Base-by-base conservation (phyloP, 164 flowering plant species). In the grape (Vitis vinifera) region DNA sequence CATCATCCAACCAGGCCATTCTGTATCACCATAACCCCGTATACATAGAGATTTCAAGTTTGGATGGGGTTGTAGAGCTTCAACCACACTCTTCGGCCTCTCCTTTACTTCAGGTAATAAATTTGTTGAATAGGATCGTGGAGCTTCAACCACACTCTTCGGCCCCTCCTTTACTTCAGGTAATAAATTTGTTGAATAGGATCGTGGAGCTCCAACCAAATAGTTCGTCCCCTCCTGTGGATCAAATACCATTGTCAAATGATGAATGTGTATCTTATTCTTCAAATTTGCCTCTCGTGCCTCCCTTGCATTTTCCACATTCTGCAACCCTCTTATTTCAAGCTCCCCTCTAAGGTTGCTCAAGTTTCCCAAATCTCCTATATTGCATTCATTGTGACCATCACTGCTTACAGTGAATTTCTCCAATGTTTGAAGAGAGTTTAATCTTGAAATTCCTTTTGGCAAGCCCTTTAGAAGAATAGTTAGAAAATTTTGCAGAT, bases 11-110 rank as follows among this genome's bases (percentile, higher is more conserved):
- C 15, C 8, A 78, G 78, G 0, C 44, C 62, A 27, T 2, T 55
- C 0, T 16, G 62, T 10, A 3, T 65, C 60, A 4, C 67, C 37
- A 3, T 56, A 49, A 0, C 10, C n/a, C 23, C 19, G 9, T 11
- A 69, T 76, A 1, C 4, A 0, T 65, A 74, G 50, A 4, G 47
- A 15, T 51, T 66, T 59, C 55, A 77, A 15, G 29, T 47, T 57
- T 23, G 53, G 23, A 51, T 67, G 73, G 13, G 69, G 67, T 31
- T 57, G 44, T 14, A 79, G 71, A 59, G 68, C 77, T 59, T 71
- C 66, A 30, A 67, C 59, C 13, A 73, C 73, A 1, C 58, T 53
- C 48, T 31, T 15, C 5, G 7, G 5, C 44, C 44, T 8, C 44
- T 57, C 66, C 27, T 4, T 15, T 6, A 4, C 8, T 23, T 23